Evolutionary conservation across 768 basidiomycete genomes (phyloP), one percentile per base, ranked within the genome.

Genomic region (Boletellus emodensis): DNA sequence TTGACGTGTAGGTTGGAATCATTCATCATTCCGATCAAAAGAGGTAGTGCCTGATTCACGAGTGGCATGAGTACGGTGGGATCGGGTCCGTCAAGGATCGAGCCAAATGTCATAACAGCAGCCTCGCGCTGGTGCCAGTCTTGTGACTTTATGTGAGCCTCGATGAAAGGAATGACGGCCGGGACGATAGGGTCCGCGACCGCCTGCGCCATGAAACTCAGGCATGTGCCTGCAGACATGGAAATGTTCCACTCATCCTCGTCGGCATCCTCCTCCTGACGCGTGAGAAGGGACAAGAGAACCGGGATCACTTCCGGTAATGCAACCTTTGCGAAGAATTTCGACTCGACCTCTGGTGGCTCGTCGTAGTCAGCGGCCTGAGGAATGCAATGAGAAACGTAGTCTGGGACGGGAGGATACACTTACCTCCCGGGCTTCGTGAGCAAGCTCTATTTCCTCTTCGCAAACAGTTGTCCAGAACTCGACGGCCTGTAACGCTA

Each of bases 381-480:
- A 18, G 46, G 44, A 28, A 45, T 41, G 30, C 33, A 55, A 43
- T 61, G 38, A 61, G 46, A 7, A 44, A 37, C n/a, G 37, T 18
- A 22, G 18, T 9, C 18, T 5, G 12, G 3, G 47, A 37, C 3
- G 28, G 24, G 40, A 40, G 20, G 41, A 20, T 24, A 11, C 2
- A 64, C 75, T 48, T 62, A 91, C 92, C 76, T 97, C 95, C 54
- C 90, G 86, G 2, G 90, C 90, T 64, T 97, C 94, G 58, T 92
- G 79, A 17, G 87, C 85, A 42, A 97, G 75, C 50, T 97, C 94
- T 20, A 93, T 84, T 68, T 99, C 96, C 67, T 96, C 92, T 66
- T 99, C 95, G 62, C 94, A 97, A 2, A 98, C 95, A 8, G 95
- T 97, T 5, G 94, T 94, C 96, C 96, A 99, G 71, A 99, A 99